These are phyloP conservation scores for Primulina tabacum DNA, from an alignment of 257 asterid species.

Conservation along the genomic window DNA sequence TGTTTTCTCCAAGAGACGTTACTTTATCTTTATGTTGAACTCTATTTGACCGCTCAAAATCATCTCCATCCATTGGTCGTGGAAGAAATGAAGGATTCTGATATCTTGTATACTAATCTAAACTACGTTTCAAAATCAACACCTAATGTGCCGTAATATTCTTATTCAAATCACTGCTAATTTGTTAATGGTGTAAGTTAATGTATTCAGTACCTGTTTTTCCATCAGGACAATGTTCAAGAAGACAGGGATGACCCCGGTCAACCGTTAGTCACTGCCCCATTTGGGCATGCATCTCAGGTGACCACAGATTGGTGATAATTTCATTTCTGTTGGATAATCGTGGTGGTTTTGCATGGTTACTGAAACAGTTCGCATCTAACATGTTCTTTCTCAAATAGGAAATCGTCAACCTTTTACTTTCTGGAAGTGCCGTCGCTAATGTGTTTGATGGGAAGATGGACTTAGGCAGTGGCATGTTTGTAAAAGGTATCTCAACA, in stretches of 20 bases:
- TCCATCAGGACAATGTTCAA: constrained; percentile 48
- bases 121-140: not conserved
- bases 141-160: not conserved
- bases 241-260: constrained; percentile 96
- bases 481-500: constrained; percentile 82
- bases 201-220: constrained; percentile 26
- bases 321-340: constrained; percentile 9
- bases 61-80: not conserved
- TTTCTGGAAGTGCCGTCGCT: constrained; percentile 85
- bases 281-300: constrained; percentile 99
- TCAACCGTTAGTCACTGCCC: constrained; percentile 94
- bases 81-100: not conserved
- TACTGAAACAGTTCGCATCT: constrained; percentile 3
- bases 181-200: constrained; percentile 6
- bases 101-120: not conserved
- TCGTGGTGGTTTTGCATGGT: constrained; percentile 12
- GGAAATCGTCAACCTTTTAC: constrained; percentile 96
- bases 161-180: not conserved
- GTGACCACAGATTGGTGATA: constrained; percentile 37
- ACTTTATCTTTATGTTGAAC: not conserved
- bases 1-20: not conserved
- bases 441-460: constrained; percentile 88
- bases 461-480: constrained; percentile 95
- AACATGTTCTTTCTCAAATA: constrained; percentile 28
- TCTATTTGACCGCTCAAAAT: not conserved